Evolutionary conservation across 352 stramenopile genomes (phyloP).

Genomic region (Globisporangium cystogenes): DNA sequence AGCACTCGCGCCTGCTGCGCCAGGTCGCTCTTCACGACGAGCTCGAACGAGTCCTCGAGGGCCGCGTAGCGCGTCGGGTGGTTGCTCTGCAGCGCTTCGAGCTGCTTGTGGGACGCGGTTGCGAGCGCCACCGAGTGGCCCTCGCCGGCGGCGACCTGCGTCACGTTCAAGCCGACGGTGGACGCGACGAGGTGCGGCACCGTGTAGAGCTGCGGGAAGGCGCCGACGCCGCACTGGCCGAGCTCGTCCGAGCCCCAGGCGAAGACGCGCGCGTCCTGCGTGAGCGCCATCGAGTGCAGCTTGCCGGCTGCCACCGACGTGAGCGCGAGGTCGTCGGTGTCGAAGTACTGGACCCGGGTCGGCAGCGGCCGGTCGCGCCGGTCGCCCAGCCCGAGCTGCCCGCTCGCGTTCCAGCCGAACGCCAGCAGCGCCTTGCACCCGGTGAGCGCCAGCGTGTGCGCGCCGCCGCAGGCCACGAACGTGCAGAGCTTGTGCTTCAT

Average conservation of each 20-base stretch:
- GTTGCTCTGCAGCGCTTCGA: conserved; percentile 38
- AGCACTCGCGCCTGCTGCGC: conserved; percentile 27
- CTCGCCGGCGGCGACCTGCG: conserved; percentile 42
- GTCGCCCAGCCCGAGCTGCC: conserved; percentile 61
- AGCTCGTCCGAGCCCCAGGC: conserved; percentile 73
- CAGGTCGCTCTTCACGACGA: conserved; percentile 31
- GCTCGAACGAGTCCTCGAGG: conserved; percentile 34
- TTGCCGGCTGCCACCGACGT: conserved; percentile 41
- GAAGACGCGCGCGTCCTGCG: conserved; percentile 49
- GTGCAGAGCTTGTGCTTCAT: conserved; percentile 25
- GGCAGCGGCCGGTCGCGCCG: conserved; percentile 36
- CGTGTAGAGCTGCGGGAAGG: conserved; percentile 73
- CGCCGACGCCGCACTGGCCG: conserved; percentile 58
- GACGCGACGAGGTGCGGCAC: conserved; percentile 63
- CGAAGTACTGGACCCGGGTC: conserved; percentile 51
- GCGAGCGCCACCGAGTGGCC: conserved; percentile 50
- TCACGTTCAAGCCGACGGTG: conserved; percentile 45
- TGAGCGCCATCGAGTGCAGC: conserved; percentile 42
- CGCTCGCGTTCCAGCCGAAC: conserved; percentile 57
- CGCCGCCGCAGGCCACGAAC: conserved; percentile 49
- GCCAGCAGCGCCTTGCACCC: conserved; percentile 28
- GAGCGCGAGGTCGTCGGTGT: conserved; percentile 20
- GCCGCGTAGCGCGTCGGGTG: conserved; percentile 40
- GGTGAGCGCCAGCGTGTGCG: conserved; percentile 50
- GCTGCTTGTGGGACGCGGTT: conserved; percentile 24